Base-by-base conservation (phyloP, 2,329 filamentous ascomycete species). In the Juglanconis juglandina region DNA sequence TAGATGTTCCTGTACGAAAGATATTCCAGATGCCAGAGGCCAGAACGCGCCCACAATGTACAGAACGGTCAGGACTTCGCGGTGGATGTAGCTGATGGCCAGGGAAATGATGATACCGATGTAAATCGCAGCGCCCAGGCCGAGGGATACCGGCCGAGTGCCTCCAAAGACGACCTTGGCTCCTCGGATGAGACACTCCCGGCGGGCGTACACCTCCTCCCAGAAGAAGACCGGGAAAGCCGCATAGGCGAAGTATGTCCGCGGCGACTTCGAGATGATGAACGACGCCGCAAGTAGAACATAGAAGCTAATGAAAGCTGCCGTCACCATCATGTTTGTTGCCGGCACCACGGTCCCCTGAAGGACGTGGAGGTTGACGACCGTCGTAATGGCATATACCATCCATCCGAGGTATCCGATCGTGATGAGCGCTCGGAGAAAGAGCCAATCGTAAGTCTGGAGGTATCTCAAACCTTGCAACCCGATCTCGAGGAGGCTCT, bases 401-500 rank as follows among this genome's bases (percentile, higher is more conserved):
- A 98, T 96, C 94, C 94, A 99, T 24, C 95, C 95, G 7, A 98
- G 77, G 69, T 98, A 99, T 17, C 95, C 95, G 11, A 90, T 72
- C 2, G 95, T 97, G 62, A 99, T 89, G 53, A 99, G 81, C 2
- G 91, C 89, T 62, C 95, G 84, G 41, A 99, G 78, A 75, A 99
- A 99, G 2, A 99, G 81, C 95, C 95, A 99, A 76, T 99, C 95
- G 69, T 99, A 99, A 0, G 93, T 99, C 74, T 99, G 95, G 33
- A 99, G 82, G 72, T 99, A 99, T 54, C 95, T 86, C 62, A 99
- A 78, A 7, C 95, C 95, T 63, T 92, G 84, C 1, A 99, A 81
- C 1, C 87, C 89, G 54, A 91, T 77, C 61, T 89, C 83, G 62
- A 98, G 90, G 13, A 99, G 80, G 34, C 87, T 84, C 47, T 89